phyloP scores from a whole-genome alignment of 768 basidiomycete genomes.

The Fomitopsis pulvina region DNA sequence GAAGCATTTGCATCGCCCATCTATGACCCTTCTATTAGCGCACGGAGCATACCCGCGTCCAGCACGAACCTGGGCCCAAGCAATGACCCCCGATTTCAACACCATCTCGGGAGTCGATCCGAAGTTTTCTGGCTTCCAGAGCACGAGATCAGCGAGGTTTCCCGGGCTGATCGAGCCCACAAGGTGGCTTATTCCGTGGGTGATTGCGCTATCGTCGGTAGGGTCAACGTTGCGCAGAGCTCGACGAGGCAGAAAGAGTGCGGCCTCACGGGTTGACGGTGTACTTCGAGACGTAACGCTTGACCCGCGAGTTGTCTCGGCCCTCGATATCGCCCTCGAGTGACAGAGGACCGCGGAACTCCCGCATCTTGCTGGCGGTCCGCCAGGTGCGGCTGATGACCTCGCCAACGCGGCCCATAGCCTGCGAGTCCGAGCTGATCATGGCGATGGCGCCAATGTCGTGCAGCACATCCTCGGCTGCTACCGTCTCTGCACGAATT shows the following conservation, averaged over 20 bases:
- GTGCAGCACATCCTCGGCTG: conserved; percentile 94
- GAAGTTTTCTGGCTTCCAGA: conserved; percentile 95
- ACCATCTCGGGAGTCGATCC: conserved; percentile 92
- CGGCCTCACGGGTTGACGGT: conserved; percentile 96
- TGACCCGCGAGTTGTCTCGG: conserved; percentile 84
- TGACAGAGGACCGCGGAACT: conserved; percentile 65
- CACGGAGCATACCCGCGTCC: neutral
- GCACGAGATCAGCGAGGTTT: conserved; percentile 86
- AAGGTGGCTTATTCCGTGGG: conserved; percentile 84
- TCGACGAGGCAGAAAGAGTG: neutral
- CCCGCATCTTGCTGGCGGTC: conserved; percentile 92
- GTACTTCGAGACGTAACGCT: conserved; percentile 93
- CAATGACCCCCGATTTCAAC: conserved; percentile 91
- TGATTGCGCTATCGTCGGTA: conserved; percentile 61
- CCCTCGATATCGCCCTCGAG: conserved; percentile 63
- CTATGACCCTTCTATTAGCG: conserved; percentile 28
- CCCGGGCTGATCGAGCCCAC: conserved; percentile 82
- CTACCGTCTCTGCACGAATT: conserved; percentile 93
- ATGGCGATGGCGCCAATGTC: conserved; percentile 93
- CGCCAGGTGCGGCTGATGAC: conserved; percentile 92
- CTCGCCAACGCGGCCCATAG: conserved; percentile 97
- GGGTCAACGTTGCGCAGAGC: conserved; percentile 1
- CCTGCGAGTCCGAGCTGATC: conserved; percentile 95
- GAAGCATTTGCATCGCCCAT: conserved; percentile 98
- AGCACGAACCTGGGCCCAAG: conserved; percentile 72